Conservation (phyloP, 2,329 filamentous ascomycete species). For the Ophiocordyceps sinensis region DNA sequence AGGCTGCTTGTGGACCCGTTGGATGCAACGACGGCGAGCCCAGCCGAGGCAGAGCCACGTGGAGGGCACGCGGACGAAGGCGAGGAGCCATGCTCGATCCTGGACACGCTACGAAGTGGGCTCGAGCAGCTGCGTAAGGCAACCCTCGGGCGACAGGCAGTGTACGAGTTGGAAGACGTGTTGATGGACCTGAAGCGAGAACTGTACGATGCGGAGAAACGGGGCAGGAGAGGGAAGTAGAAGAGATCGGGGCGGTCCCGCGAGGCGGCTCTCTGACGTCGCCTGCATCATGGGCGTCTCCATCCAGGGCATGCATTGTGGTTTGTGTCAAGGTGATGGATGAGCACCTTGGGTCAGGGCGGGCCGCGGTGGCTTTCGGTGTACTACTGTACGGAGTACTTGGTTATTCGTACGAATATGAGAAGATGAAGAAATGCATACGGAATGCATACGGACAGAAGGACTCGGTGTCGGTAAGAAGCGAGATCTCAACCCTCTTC, state of each 20-base stretch:
- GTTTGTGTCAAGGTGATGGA: no score
- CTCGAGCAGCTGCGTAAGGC: constrained; percentile 45
- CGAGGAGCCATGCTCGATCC: constrained; percentile 10
- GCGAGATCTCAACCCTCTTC: no score
- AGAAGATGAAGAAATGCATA: no score
- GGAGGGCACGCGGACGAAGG: constrained; percentile 2
- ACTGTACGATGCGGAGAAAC: constrained; percentile 54
- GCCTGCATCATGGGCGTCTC: no score
- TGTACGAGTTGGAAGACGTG: constrained; percentile 60
- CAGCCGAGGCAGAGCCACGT: constrained; percentile 2
- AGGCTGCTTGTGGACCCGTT: neutral
- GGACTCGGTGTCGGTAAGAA: no score
- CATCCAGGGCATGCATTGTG: no score
- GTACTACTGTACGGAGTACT: no score
- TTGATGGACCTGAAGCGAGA: constrained; percentile 66
- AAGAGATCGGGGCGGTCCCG: neutral
- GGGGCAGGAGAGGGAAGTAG: constrained; percentile 24
- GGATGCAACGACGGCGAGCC: constrained; percentile 1
- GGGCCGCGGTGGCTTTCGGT: no score
- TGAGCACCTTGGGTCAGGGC: no score
- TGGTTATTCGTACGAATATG: no score
- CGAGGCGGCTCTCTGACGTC: no score
- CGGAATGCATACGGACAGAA: no score
- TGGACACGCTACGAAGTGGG: constrained; percentile 18
- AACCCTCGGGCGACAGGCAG: constrained; percentile 47